Conservation (phyloP, 2,329 filamentous ascomycete species). For the Calonectria pteridis region DNA sequence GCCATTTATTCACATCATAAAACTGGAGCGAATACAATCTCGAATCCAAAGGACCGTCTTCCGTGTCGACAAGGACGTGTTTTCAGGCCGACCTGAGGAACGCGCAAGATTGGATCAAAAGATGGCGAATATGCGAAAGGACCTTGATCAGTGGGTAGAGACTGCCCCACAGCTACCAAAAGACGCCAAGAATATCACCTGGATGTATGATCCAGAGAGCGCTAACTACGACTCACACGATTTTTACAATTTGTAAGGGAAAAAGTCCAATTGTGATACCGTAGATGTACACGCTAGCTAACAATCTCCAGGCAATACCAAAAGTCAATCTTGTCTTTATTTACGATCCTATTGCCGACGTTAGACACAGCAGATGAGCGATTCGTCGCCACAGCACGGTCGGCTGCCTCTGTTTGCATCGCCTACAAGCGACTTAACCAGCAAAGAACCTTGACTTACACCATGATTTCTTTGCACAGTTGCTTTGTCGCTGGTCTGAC, state of each 20-base stretch:
- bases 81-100: neutral
- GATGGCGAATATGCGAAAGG: neutral
- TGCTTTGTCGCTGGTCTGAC: conserved; percentile 41
- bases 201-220: conserved; percentile 47
- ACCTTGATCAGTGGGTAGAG: neutral
- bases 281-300: no score
- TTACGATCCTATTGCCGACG: neutral
- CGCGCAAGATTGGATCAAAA: neutral
- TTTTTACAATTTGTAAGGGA: conserved; percentile 34
- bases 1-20: neutral
- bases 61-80: neutral
- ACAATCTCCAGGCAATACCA: neutral
- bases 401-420: conserved; percentile 38
- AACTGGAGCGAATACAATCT: neutral
- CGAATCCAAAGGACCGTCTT: conserved; percentile 1
- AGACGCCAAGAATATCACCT: conserved; percentile 34
- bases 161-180: conserved; percentile 28
- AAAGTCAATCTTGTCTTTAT: neutral
- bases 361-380: neutral
- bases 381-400: neutral
- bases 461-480: conserved; percentile 46
- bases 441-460: conserved; percentile 46
- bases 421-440: conserved; percentile 48
- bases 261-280: neutral
- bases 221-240: conserved; percentile 41